Evolutionary conservation across 768 basidiomycete species (phyloP).

Genomic region (Lentinula sp.): DNA sequence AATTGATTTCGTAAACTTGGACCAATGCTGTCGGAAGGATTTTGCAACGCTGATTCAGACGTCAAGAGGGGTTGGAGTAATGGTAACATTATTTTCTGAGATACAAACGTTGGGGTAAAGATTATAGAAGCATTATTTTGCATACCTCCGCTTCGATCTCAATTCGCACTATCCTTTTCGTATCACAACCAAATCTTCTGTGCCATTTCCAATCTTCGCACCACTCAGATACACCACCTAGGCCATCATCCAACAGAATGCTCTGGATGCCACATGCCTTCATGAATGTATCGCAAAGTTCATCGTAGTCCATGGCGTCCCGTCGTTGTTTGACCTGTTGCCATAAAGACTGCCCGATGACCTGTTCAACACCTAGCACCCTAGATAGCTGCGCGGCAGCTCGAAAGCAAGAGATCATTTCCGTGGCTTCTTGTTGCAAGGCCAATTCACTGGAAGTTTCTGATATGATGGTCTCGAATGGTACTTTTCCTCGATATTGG

Average conservation of each 20-base stretch:
- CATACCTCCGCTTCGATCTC: slow-evolving; percentile 69
- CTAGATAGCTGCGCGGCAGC: slow-evolving; percentile 49
- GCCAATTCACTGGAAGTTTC: slow-evolving; percentile 51
- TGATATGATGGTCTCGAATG: slow-evolving; percentile 61
- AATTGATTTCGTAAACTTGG: neutral
- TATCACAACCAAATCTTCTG: slow-evolving; percentile 47
- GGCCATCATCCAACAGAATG: slow-evolving; percentile 70
- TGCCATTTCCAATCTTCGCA: slow-evolving; percentile 57
- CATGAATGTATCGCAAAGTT: slow-evolving; percentile 54
- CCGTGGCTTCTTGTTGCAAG: slow-evolving; percentile 39
- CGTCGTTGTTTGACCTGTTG: slow-evolving; percentile 49
- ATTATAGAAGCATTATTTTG: slow-evolving; percentile 7
- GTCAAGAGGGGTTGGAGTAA: neutral
- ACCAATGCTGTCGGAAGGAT: too few species aligned
- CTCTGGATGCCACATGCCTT: slow-evolving; percentile 54
- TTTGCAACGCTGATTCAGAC: neutral
- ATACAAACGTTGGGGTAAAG: neutral
- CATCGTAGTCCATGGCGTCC: slow-evolving; percentile 38
- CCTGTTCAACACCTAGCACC: slow-evolving; percentile 38
- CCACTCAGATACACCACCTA: slow-evolving; percentile 40
- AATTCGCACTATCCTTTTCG: slow-evolving; percentile 61
- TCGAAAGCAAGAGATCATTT: slow-evolving; percentile 55
- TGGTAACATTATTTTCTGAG: neutral
- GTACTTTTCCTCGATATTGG: slow-evolving; percentile 35
- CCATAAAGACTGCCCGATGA: slow-evolving; percentile 37